Conservation (phyloP, 73 alveolate species). For the Urostyla sp. region DNA sequence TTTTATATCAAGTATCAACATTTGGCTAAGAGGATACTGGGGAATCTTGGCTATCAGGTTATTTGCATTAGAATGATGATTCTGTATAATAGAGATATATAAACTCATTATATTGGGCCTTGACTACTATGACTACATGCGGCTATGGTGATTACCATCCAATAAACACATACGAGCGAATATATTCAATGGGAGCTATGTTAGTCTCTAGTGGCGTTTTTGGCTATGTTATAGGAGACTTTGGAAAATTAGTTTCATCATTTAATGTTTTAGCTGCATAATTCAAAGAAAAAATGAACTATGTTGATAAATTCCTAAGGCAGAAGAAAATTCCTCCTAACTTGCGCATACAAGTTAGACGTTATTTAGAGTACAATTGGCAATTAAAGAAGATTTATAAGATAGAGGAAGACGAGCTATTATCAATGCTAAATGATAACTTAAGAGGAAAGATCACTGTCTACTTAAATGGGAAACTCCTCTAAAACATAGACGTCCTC, state of each 20-base stretch:
- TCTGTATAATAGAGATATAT: slow-evolving; percentile 68
- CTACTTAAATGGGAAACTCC: slow-evolving; percentile 65
- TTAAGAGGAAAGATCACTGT: slow-evolving; percentile 65
- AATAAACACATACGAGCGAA: slow-evolving; percentile 76
- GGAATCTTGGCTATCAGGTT: slow-evolving; percentile 58
- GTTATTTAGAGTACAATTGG: slow-evolving; percentile 84
- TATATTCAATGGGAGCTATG: slow-evolving; percentile 69
- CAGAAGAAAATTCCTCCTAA: slow-evolving; percentile 65
- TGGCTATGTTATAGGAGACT: slow-evolving; percentile 77
- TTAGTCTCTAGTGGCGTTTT: slow-evolving; percentile 70
- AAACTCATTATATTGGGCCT: slow-evolving; percentile 80
- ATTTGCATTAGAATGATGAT: slow-evolving; percentile 51
- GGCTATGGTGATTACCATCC: slow-evolving; percentile 93
- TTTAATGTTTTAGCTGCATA: slow-evolving; percentile 52
- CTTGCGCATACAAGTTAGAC: slow-evolving; percentile 60
- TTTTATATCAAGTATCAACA: background rate
- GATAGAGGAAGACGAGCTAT: slow-evolving; percentile 75
- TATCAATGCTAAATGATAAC: slow-evolving; percentile 59
- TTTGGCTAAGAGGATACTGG: slow-evolving; percentile 20
- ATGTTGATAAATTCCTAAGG: slow-evolving; percentile 70
- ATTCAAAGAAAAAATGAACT: slow-evolving; percentile 58
- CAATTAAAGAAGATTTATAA: slow-evolving; percentile 64
- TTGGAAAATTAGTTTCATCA: slow-evolving; percentile 69
- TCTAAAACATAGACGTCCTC: slow-evolving; percentile 59
- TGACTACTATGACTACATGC: slow-evolving; percentile 82